Conservation (phyloP, 768 basidiomycete species). For the Chalciporus chontae region DNA sequence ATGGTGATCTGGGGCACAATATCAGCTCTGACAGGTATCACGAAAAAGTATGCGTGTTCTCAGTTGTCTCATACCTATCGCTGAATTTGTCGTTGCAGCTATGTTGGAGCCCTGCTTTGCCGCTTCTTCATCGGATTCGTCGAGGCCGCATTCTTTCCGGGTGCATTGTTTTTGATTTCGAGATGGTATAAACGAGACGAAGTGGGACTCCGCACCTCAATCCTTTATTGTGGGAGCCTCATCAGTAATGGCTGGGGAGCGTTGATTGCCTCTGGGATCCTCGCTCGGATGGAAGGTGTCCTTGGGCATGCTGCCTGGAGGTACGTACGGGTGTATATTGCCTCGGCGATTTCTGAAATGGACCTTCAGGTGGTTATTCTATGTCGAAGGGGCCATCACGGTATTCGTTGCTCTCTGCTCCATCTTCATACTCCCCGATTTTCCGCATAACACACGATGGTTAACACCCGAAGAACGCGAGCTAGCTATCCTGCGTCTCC, state of each 20-base stretch:
- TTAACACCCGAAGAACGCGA: conserved; percentile 27
- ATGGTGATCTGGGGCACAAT: conserved; percentile 36
- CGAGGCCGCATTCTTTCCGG: conserved; percentile 28
- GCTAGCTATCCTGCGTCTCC: conserved; percentile 31
- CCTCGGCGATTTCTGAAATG: neutral
- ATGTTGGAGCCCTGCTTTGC: conserved; percentile 25
- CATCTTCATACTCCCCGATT: conserved; percentile 33
- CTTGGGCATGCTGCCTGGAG: conserved; percentile 40
- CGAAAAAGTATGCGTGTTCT: no score
- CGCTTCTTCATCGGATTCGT: conserved; percentile 44
- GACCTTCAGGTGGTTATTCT: conserved; percentile 18
- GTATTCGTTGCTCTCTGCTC: conserved; percentile 33
- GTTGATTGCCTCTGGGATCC: conserved; percentile 42
- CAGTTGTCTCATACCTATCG: no score
- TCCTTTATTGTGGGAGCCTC: conserved; percentile 36
- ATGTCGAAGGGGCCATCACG: conserved; percentile 31
- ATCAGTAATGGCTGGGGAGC: conserved; percentile 46
- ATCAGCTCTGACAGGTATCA: conserved; percentile 33
- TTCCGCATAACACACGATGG: conserved; percentile 32
- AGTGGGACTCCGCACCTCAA: conserved; percentile 34
- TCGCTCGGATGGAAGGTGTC: conserved; percentile 39
- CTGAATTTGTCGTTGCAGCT: conserved; percentile 7
- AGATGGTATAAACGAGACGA: conserved; percentile 40
- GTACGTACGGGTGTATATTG: conserved; percentile 8
- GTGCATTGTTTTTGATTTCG: conserved; percentile 32